Base-by-base conservation (phyloP, 441 rosid species). In the Adansonia rubrostipa region DNA sequence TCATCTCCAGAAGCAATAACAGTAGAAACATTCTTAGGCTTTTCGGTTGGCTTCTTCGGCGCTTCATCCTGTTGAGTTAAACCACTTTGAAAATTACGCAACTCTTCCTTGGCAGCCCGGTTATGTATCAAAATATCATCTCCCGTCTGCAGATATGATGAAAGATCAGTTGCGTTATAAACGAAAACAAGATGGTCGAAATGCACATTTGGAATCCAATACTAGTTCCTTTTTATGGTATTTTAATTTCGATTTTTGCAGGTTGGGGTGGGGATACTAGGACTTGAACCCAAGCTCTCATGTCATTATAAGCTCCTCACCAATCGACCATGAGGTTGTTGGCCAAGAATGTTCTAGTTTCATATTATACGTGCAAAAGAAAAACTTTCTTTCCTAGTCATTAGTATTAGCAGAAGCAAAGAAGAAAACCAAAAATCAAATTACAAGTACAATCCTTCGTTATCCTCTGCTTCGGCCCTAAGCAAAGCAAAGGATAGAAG, bases 101-200 rank as follows among this genome's bases (percentile, higher is more conserved):
- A 67, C 66, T 77, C 79, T 54, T 77, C 79, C 64, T 54, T 15
- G 45, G 79, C 79, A 53, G 65, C 74, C 58, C 44, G 65, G 24
- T 77, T 67, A 19, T 77, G 74, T 67, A 77, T 77, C 79, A 77
- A 53, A 56, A 77, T 44, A 53, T 77, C 65, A 65, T 66, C 74
- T 54, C 22, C 67, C 2, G 42, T 40, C 79, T 77, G 79, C 74
- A 67, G 10, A 77, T 42, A 56, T 69, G 47, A 54, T 15, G 57
- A 28, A 47, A 63, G 58, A 48, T 15, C 58, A 62, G 48, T 47
- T 33, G 13, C 13, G n/a, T 63, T 47, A 63, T 63, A 61, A 28
- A 20, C 11, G 15, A 42, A 45, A 66, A 67, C 56, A 51, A 76
- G 63, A 40, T 19, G 9, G 44, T 36, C 9, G 5, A 19, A 56